Evolutionary conservation across 306 rosid species (phyloP), one percentile per base, ranked within the genome.

Genomic region (Astragalus membranaceus): DNA sequence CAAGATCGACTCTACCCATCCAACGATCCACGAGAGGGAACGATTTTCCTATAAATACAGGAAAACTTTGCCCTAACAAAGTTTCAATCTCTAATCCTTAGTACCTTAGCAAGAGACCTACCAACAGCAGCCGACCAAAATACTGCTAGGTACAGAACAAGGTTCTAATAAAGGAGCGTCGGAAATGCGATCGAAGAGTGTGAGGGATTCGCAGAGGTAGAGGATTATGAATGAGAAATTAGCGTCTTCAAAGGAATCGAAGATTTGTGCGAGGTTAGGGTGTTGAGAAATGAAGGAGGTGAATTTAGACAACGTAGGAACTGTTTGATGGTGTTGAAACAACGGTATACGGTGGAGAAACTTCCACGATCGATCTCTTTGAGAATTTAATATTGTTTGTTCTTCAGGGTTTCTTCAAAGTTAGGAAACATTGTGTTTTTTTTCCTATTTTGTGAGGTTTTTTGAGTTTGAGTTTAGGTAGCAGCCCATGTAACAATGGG

Each of bases 321-420:
- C 81, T 66, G 52, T 70, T 43, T 5, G 83, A 47, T 6, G 0
- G 74, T 76, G 70, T 88, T 53, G 52, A 77, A 81, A 48, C 90
- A 91, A 5, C 94, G 89, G 48, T 68, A 73, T 8, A 92, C 85
- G 20, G 79, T 87, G 66, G 90, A 94, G 79, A 92, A 89, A 2
- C 82, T 69, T 5, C 96, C 97, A 1, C 94, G 86, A 4, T 96
- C 97, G 39, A 92, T 81, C 66, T 89, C 96, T 26, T 92, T 87
- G n/a, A 76, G 37, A 30, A 81, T 36, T 70, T 85, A 76, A 86
- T 89, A 92, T 12, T 82, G 67, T 11, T 56, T 64, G 16, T 61
- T 72, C 37, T 70, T 79, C 56, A 81, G 52, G 2, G 80, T 20
- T 64, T 64, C 80, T 55, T 82, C 84, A 26, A 82, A 74, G 5